Evolutionary conservation across 208 protist species (phyloP), one percentile per base, ranked within the genome.

Genomic region (Crithidia acanthocephali): DNA sequence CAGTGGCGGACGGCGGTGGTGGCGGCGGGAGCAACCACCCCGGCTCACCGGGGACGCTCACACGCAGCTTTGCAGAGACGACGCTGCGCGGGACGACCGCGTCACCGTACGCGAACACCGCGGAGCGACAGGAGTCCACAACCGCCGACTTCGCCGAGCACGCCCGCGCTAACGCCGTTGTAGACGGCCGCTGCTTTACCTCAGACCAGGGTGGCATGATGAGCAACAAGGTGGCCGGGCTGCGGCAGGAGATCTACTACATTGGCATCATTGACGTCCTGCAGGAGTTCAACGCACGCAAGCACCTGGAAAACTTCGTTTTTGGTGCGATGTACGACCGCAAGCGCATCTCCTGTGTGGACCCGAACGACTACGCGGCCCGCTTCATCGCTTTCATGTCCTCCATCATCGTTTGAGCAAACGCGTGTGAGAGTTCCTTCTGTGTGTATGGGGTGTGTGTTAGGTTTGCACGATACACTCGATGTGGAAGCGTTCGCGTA

Each of bases 201-300:
- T 72, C 85, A 2, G 82, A 93, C 78, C 76, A 95, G 23, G 90
- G 92, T 20, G 92, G 92, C 10, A 96, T 97, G 85, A 65, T 85
- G 40, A 88, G 87, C 79, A 87, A 65, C 65, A 83, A 88, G 22
- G 82, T 87, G 9, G 70, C 81, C 6, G 84, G 84, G 9, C 68
- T 86, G 32, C 73, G 81, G 22, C 61, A 82, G 23, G 88, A 96
- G 76, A 86, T 98, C 27, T 98, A 98, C 78, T 97, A 96, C 74
- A 84, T 96, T 56, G 97, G 97, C 58, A 96, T 98, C 63, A 98
- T 98, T 66, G 97, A 98, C 67, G 95, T 98, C 68, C 73, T 98
- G 66, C 93, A 97, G 62, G 83, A 93, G 61, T 98, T 96, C 76
- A 95, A 90, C 60, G 33, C 71, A 27, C 60, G 86, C 22, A 98